A percentile compares a stretch with the other conserved stretches of the same genome.
Evolutionary conservation across 345 rosid genomes (phyloP).

Genomic region (Lepidium africanum): DNA sequence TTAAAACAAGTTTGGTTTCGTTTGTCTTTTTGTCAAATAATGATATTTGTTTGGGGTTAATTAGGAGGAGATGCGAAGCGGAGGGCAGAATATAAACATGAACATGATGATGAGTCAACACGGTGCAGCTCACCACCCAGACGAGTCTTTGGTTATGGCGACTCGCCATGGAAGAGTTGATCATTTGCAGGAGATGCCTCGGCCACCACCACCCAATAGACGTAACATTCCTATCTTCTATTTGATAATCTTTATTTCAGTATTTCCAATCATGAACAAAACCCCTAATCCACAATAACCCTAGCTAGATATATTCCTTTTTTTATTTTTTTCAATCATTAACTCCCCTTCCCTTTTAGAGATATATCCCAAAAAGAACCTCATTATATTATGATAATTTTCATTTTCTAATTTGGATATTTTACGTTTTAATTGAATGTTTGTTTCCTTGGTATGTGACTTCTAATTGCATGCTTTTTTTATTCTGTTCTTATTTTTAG

Average conservation of each 20-base stretch:
- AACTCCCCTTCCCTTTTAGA: not conserved
- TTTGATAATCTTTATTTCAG: not conserved
- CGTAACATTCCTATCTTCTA: conserved; percentile 42
- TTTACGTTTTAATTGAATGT: not conserved
- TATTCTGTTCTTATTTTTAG: not conserved
- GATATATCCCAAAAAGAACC: not conserved
- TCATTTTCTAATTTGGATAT: not conserved
- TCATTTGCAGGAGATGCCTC: conserved; percentile 40
- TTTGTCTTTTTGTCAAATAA: not conserved
- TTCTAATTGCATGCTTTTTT: not conserved
- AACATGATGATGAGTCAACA: conserved; percentile 50
- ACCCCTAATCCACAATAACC: conserved; percentile 8
- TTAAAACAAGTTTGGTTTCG: not conserved
- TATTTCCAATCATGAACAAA: not conserved
- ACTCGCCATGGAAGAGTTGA: conserved; percentile 38
- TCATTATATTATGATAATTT: not conserved
- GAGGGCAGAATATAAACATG: conserved; percentile 50
- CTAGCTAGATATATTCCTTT: not conserved
- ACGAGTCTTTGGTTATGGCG: conserved; percentile 33
- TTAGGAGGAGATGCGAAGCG: conserved; percentile 79
- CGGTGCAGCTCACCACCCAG: conserved; percentile 31
- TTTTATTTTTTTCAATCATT: too few species aligned
- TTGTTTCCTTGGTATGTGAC: not conserved
- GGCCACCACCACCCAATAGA: conserved; percentile 61
- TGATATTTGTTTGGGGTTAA: not conserved